phyloP scores from a whole-genome alignment of 2,329 filamentous ascomycete genomes.

The Scytalidium sp. region DNA sequence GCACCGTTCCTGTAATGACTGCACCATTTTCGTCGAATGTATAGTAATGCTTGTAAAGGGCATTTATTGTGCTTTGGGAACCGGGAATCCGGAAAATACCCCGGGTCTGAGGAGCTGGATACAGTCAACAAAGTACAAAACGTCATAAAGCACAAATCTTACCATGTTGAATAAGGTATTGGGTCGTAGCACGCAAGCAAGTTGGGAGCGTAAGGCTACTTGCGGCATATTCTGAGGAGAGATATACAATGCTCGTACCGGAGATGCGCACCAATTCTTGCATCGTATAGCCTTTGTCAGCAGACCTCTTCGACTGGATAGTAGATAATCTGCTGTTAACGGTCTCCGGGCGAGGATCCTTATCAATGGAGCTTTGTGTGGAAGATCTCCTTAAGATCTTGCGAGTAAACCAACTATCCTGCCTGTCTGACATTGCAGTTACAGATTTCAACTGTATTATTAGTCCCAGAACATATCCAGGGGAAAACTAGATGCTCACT shows the following conservation, averaged over 20 bases:
- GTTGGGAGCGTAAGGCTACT: constrained; percentile 59
- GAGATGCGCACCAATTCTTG: constrained; percentile 60
- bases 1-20: constrained; percentile 52
- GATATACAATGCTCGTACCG: constrained; percentile 58
- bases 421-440: constrained; percentile 19
- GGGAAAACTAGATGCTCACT: constrained; percentile 10
- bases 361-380: constrained; percentile 19
- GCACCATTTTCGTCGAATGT: constrained; percentile 44
- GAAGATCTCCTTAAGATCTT: constrained; percentile 34
- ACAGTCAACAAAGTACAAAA: constrained; percentile 10
- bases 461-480: background rate
- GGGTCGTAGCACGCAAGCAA: constrained; percentile 63
- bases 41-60: constrained; percentile 63
- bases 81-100: constrained; percentile 65
- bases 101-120: constrained; percentile 36
- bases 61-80: constrained; percentile 49
- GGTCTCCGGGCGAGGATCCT: constrained; percentile 39
- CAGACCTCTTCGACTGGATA: constrained; percentile 38
- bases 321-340: constrained; percentile 51
- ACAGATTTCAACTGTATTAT: background rate
- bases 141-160: constrained; percentile 16
- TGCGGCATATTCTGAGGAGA: constrained; percentile 57
- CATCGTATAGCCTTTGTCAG: constrained; percentile 48
- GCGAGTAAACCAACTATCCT: constrained; percentile 34
- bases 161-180: constrained; percentile 61